Conservation (phyloP, 2,329 filamentous ascomycete species). For the Cladophialophora immunda region DNA sequence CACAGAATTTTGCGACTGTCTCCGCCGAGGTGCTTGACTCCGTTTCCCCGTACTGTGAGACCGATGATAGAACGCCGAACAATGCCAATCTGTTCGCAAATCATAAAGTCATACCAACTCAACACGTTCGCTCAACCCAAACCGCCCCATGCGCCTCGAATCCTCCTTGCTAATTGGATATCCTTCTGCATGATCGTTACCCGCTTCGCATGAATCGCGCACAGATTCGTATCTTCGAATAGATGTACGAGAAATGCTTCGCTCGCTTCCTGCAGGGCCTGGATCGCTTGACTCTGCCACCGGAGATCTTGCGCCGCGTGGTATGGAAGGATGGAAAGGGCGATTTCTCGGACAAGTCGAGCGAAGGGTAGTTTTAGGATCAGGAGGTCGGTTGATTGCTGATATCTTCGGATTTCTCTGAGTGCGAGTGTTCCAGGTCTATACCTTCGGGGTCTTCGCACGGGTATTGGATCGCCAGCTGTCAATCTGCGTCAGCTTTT, state of each 20-base stretch:
- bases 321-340: slow-evolving; percentile 66
- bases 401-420: slow-evolving; percentile 89
- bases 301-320: slow-evolving; percentile 73
- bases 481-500: slow-evolving; percentile 28
- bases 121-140: slow-evolving; percentile 57
- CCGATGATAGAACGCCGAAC: slow-evolving; percentile 15
- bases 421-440: slow-evolving; percentile 84
- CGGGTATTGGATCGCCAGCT: slow-evolving; percentile 79
- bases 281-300: slow-evolving; percentile 96
- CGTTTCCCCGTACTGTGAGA: slow-evolving; percentile 14
- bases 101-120: slow-evolving; percentile 16
- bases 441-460: slow-evolving; percentile 69
- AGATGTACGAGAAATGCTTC: slow-evolving; percentile 95
- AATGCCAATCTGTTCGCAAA: slow-evolving; percentile 4
- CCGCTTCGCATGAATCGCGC: slow-evolving; percentile 94
- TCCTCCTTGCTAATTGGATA: slow-evolving; percentile 87
- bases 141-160: slow-evolving; percentile 80
- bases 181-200: slow-evolving; percentile 99
- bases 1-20: neutral
- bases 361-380: slow-evolving; percentile 67
- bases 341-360: slow-evolving; percentile 61
- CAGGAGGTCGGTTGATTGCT: slow-evolving; percentile 87
- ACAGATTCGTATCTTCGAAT: slow-evolving; percentile 96
- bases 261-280: slow-evolving; percentile 92
- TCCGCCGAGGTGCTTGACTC: slow-evolving; percentile 1